A percentile compares a stretch with the other conserved stretches of the same genome.
Conservation (phyloP, 352 stramenopile genomes). For the Pythium utonaiense region DNA sequence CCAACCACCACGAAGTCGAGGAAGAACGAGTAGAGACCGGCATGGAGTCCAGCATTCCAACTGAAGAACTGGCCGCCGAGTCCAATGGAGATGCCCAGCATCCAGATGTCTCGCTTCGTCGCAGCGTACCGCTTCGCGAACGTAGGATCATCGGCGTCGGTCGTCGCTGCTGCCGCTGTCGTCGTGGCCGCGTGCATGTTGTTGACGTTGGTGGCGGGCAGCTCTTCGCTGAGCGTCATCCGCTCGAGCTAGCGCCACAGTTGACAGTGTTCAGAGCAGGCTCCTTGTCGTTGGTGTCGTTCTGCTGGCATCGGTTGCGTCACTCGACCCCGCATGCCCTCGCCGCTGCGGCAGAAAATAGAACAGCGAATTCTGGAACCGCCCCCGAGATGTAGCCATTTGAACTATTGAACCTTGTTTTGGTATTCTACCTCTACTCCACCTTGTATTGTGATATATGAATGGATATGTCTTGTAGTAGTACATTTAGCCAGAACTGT, state of each 20-base stretch:
- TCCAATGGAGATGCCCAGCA: constrained; percentile 26
- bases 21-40: constrained; percentile 18
- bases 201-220: constrained; percentile 12
- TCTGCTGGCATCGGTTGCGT: too few species aligned
- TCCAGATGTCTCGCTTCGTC: constrained; percentile 27
- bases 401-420: too few species aligned
- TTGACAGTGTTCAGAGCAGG: not conserved
- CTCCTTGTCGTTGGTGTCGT: too few species aligned
- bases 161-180: not conserved
- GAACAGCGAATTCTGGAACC: too few species aligned
- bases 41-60: constrained; percentile 23
- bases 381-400: too few species aligned
- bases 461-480: too few species aligned
- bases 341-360: too few species aligned
- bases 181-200: constrained; percentile 12
- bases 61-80: constrained; percentile 28
- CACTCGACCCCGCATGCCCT: too few species aligned
- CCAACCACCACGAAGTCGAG: constrained; percentile 21
- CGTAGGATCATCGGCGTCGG: not conserved
- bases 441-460: too few species aligned
- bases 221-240: constrained; percentile 3
- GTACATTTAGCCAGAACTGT: too few species aligned
- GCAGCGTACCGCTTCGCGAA: constrained; percentile 16
- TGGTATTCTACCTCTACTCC: too few species aligned
- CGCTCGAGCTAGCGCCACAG: not conserved